Conservation (phyloP, 768 basidiomycete genomes). For the Fomitopsis pulvina region DNA sequence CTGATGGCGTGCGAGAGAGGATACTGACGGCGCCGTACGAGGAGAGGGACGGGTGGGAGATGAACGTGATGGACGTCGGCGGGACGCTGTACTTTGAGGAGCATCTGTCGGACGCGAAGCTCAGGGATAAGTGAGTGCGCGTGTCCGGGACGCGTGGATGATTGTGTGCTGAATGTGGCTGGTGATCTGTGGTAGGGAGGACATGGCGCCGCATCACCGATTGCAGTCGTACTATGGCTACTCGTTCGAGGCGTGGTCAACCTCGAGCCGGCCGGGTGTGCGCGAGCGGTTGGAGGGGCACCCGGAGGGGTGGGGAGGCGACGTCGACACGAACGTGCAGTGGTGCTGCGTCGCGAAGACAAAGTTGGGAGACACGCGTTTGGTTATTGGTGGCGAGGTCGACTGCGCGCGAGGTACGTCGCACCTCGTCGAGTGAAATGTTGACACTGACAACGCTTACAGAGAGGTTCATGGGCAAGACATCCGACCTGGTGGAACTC, state of each 20-base stretch:
- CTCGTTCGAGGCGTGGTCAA: slow-evolving; percentile 86
- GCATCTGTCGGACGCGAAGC: slow-evolving; percentile 49
- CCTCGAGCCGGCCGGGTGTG: slow-evolving; percentile 29
- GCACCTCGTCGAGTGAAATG: neutral
- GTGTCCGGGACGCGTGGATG: too few species aligned
- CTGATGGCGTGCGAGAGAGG: slow-evolving; percentile 39
- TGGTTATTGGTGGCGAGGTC: slow-evolving; percentile 86
- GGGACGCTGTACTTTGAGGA: slow-evolving; percentile 75
- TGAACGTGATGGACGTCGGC: slow-evolving; percentile 75
- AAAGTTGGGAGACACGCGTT: slow-evolving; percentile 62
- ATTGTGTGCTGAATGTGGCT: neutral
- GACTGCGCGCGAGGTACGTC: slow-evolving; percentile 75
- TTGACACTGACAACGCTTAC: slow-evolving; percentile 2
- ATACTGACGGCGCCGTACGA: slow-evolving; percentile 82
- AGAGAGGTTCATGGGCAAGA: slow-evolving; percentile 57
- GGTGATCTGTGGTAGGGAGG: slow-evolving; percentile 37
- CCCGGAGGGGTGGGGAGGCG: slow-evolving; percentile 60
- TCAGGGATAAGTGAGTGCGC: slow-evolving; percentile 58
- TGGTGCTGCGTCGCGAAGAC: slow-evolving; percentile 91
- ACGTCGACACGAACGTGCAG: slow-evolving; percentile 83
- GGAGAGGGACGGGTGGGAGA: slow-evolving; percentile 66
- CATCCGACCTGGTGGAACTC: slow-evolving; percentile 74
- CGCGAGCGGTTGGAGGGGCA: slow-evolving; percentile 10
- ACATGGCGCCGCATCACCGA: slow-evolving; percentile 57
- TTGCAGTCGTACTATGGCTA: slow-evolving; percentile 78